Evolutionary conservation across 1,284 basidiomycete species (phyloP).

Genomic region (Bjerkandera adusta): DNA sequence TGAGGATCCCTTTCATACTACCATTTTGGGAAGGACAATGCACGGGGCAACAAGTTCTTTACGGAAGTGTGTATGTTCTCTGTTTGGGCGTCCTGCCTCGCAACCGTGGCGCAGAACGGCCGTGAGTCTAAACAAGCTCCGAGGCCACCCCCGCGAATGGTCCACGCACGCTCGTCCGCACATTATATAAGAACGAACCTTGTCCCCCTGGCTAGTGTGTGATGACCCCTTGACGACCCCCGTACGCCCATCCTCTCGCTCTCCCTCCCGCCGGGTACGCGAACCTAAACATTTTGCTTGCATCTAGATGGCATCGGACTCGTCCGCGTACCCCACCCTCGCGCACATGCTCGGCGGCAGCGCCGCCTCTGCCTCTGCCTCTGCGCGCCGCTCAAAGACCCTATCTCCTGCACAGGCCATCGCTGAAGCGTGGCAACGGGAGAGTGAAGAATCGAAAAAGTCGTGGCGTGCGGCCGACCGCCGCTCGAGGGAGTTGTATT

Average conservation of each 20-base stretch:
- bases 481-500: conserved; percentile 38
- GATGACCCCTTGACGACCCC: conserved; percentile 33
- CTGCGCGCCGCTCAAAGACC: conserved; percentile 20
- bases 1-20: conserved; percentile 28
- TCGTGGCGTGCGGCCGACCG: conserved; percentile 54
- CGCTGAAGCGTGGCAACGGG: conserved; percentile 62
- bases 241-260: conserved; percentile 23
- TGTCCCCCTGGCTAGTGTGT: conserved; percentile 21
- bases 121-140: conserved; percentile 27
- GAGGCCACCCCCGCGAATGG: conserved; percentile 20
- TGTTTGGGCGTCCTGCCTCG: conserved; percentile 23
- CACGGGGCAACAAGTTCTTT: conserved; percentile 24
- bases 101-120: conserved; percentile 22
- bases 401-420: conserved; percentile 58
- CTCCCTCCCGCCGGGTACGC: conserved; percentile 7
- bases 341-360: conserved; percentile 20
- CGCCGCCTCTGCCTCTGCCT: conserved; percentile 10
- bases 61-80: conserved; percentile 33
- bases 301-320: conserved; percentile 35
- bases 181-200: conserved; percentile 35
- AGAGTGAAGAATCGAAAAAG: conserved; percentile 53
- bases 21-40: conserved; percentile 29
- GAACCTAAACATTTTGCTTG: conserved; percentile 10
- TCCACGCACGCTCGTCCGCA: conserved; percentile 19
- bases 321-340: conserved; percentile 28